Evolutionary conservation across 2,329 filamentous ascomycete genomes (phyloP).

Genomic region (Xylaria sp.): DNA sequence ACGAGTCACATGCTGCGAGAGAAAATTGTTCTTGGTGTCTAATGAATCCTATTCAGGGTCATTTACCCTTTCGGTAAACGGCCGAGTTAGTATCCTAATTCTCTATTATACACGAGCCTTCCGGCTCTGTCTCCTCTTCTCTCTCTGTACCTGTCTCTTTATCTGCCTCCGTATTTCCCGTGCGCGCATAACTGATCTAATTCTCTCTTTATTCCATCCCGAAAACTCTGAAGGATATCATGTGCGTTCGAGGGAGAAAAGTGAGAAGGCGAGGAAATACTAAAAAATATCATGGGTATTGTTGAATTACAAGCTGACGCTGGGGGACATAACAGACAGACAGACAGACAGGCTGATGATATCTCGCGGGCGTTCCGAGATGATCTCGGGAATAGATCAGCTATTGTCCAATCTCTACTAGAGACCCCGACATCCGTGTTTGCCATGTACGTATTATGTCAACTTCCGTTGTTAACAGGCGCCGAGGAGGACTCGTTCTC

Average conservation of each 20-base stretch:
- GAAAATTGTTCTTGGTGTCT: too few relatives aligned
- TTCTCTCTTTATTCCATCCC: too few relatives aligned
- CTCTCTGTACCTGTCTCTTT: neutral
- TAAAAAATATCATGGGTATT: slow-evolving; percentile 12
- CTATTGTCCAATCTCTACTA: neutral
- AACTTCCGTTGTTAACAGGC: neutral
- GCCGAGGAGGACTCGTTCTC: neutral
- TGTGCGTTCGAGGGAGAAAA: neutral
- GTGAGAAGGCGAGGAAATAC: neutral
- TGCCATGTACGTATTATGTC: neutral
- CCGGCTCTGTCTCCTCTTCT: neutral
- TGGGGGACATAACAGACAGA: neutral
- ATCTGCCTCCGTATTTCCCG: too few relatives aligned
- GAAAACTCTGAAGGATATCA: neutral
- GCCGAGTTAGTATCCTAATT: too few relatives aligned
- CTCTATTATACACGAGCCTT: slow-evolving; percentile 4
- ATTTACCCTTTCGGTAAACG: neutral
- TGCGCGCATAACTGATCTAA: too few relatives aligned
- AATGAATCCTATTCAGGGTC: too few relatives aligned
- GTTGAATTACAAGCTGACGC: neutral
- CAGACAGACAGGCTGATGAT: neutral
- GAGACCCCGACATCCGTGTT: neutral
- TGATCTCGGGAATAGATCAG: neutral
- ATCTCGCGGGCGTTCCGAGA: neutral
- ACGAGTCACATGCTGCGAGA: too few relatives aligned